Conservation (phyloP, 2,329 filamentous ascomycete genomes). For the Aspergillus sp. region DNA sequence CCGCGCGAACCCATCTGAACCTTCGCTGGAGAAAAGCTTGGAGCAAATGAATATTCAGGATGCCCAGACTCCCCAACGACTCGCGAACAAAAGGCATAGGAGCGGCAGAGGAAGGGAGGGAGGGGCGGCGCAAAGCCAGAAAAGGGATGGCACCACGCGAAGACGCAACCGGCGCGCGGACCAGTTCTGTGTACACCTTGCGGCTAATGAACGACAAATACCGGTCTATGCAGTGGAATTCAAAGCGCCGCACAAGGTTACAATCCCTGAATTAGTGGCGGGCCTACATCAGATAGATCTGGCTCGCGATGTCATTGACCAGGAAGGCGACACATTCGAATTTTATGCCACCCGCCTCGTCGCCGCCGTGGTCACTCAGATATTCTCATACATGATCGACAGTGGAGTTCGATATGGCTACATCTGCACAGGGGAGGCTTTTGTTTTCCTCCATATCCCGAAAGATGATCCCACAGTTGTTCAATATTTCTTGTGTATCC, state of each 20-base stretch:
- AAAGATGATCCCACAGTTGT: slow-evolving; percentile 18
- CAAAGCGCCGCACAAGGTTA: slow-evolving; percentile 28
- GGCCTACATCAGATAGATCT: slow-evolving; percentile 27
- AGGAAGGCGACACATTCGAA: slow-evolving; percentile 25
- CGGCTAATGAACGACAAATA: slow-evolving; percentile 18
- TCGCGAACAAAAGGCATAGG: too few species aligned
- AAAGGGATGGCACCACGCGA: slow-evolving; percentile 13
- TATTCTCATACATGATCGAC: slow-evolving; percentile 32
- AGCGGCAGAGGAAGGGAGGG: too few species aligned
- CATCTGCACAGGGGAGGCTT: slow-evolving; percentile 31
- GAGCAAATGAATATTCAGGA: too few species aligned
- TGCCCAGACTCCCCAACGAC: too few species aligned
- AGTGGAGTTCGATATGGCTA: slow-evolving; percentile 26
- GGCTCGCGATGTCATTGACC: slow-evolving; percentile 22
- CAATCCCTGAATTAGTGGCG: slow-evolving; percentile 21
- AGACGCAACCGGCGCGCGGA: slow-evolving; percentile 22
- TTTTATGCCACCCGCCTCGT: slow-evolving; percentile 25
- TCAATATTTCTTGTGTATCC: slow-evolving; percentile 26
- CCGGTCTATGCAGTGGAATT: slow-evolving; percentile 27
- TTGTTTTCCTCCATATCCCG: slow-evolving; percentile 31
- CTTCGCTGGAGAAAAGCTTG: too few species aligned
- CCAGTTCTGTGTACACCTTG: slow-evolving; percentile 24
- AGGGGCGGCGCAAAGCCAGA: too few species aligned
- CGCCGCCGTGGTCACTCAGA: slow-evolving; percentile 26
- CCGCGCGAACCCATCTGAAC: too few species aligned